These are phyloP conservation scores for Irineochytrium annulatum DNA, from an alignment of 192 early-diverging fungal genomes.

Conservation along the genomic window DNA sequence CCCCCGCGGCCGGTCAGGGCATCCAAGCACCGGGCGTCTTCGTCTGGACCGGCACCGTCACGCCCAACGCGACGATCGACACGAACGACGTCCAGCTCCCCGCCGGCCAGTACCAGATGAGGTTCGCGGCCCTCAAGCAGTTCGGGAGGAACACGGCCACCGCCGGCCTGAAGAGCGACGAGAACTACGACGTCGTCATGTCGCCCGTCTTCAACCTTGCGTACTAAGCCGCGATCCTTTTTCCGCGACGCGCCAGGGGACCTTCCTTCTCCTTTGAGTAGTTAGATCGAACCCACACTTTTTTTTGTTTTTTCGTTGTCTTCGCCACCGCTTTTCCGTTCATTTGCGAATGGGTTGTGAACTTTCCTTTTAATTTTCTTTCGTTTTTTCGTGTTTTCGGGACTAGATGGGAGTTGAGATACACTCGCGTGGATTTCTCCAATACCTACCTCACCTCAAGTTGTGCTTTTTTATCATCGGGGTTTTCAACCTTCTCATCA, in stretches of 20 bases:
- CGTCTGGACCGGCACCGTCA: not conserved
- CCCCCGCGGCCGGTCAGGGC: not conserved
- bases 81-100: slow-evolving; percentile 4
- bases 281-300: too few relatives aligned
- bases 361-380: too few relatives aligned
- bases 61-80: not conserved
- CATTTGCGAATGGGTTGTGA: not conserved
- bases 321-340: not conserved
- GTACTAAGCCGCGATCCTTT: not conserved
- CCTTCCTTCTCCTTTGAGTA: too few relatives aligned
- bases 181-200: not conserved
- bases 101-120: slow-evolving; percentile 26
- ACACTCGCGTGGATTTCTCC: too few relatives aligned
- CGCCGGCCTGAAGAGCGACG: too few relatives aligned
- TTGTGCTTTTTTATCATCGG: too few relatives aligned
- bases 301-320: not conserved
- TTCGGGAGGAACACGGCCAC: slow-evolving; percentile 7
- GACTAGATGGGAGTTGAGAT: too few relatives aligned
- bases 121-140: slow-evolving; percentile 22
- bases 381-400: too few relatives aligned
- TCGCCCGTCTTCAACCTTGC: slow-evolving; percentile 2
- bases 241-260: too few relatives aligned
- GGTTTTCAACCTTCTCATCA: too few relatives aligned
- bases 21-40: not conserved
- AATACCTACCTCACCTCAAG: too few relatives aligned